Percentiles rank a stretch among this genome's conserved stretches.
phyloP scores from a whole-genome alignment of 2,329 filamentous ascomycete genomes.

The Raffaelea ambrosiae region DNA sequence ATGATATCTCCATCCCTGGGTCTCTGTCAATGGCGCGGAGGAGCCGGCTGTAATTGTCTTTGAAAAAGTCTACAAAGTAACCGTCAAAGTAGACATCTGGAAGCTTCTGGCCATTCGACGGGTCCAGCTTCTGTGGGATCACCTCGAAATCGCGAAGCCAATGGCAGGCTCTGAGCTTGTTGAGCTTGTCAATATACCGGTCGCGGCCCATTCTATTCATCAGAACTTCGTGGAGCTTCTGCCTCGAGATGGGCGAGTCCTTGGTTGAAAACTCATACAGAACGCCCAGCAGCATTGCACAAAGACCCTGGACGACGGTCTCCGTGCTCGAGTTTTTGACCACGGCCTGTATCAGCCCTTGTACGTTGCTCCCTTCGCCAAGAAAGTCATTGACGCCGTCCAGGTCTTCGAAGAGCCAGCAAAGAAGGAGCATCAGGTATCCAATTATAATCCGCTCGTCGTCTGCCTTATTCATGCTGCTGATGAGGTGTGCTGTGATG shows the following conservation, averaged over 20 bases:
- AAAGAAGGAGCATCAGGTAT: slow-evolving; percentile 80
- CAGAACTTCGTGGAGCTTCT: slow-evolving; percentile 72
- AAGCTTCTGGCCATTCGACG: slow-evolving; percentile 40
- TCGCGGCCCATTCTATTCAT: slow-evolving; percentile 72
- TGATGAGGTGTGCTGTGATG: slow-evolving; percentile 76
- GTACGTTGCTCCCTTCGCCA: slow-evolving; percentile 84
- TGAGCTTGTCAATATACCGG: slow-evolving; percentile 75
- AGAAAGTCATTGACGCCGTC: slow-evolving; percentile 90
- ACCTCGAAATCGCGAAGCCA: slow-evolving; percentile 86
- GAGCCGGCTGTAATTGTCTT: slow-evolving; percentile 87
- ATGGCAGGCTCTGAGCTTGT: slow-evolving; percentile 67
- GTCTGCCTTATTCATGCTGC: slow-evolving; percentile 64
- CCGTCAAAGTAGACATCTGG: slow-evolving; percentile 81
- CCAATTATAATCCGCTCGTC: slow-evolving; percentile 75
- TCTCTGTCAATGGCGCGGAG: slow-evolving; percentile 82
- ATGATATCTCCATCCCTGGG: slow-evolving; percentile 76
- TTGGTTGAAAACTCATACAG: slow-evolving; percentile 97
- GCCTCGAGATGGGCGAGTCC: slow-evolving; percentile 81
- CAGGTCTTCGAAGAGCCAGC: slow-evolving; percentile 88
- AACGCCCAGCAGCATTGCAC: slow-evolving; percentile 75
- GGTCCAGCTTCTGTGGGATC: slow-evolving; percentile 58
- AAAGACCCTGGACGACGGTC: slow-evolving; percentile 69
- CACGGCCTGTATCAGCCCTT: slow-evolving; percentile 70
- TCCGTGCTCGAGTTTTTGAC: slow-evolving; percentile 53
- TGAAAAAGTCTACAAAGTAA: slow-evolving; percentile 86